phyloP scores from a whole-genome alignment of 441 rosid genomes.

The Euphorbia corollata region DNA sequence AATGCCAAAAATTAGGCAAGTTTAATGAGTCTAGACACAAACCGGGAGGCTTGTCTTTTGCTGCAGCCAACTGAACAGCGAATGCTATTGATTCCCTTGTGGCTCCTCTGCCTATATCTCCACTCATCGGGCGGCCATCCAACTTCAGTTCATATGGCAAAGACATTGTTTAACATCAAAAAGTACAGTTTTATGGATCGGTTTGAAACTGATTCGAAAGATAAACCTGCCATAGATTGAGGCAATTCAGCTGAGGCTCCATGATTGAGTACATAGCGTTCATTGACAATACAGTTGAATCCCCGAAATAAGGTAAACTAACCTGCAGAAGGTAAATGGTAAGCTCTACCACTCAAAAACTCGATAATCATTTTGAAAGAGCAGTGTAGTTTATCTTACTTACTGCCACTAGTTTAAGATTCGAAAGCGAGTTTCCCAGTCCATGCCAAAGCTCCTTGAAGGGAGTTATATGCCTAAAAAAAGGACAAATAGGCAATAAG shows the following conservation, averaged over 20 bases:
- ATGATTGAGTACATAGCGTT: slow-evolving; percentile 43
- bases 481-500: slow-evolving; percentile 2
- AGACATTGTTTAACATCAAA: background rate
- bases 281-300: slow-evolving; percentile 41
- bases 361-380: background rate
- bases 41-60: slow-evolving; percentile 45
- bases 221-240: slow-evolving; percentile 55
- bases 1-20: background rate
- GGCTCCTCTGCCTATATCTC: slow-evolving; percentile 61
- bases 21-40: slow-evolving; percentile 1
- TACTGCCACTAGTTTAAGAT: slow-evolving; percentile 49
- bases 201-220: slow-evolving; percentile 5
- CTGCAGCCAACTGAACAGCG: slow-evolving; percentile 38
- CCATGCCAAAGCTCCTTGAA: slow-evolving; percentile 48
- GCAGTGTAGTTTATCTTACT: slow-evolving; percentile 10
- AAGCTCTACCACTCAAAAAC: background rate
- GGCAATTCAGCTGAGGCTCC: slow-evolving; percentile 39
- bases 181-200: background rate
- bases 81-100: slow-evolving; percentile 48
- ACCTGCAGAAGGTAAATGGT: slow-evolving; percentile 25
- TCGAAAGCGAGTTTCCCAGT: slow-evolving; percentile 31
- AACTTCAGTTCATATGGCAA: slow-evolving; percentile 27
- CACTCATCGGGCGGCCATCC: slow-evolving; percentile 72
- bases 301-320: slow-evolving; percentile 48
- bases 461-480: slow-evolving; percentile 32